Conservation (phyloP, 768 basidiomycete species). For the Lentinus brumalis region DNA sequence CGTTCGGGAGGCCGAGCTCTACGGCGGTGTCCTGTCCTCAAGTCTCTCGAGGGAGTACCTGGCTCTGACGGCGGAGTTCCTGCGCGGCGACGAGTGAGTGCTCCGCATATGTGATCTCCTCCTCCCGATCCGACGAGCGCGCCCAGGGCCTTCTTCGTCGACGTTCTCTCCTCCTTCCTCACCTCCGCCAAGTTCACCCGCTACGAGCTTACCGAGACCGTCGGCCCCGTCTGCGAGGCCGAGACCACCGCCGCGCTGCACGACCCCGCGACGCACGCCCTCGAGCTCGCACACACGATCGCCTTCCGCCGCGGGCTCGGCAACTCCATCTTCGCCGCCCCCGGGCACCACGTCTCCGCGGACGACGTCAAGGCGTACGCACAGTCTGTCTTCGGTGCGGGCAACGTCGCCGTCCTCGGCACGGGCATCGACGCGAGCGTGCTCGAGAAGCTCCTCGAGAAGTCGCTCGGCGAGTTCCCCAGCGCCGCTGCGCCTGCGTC, state of each 20-base stretch:
- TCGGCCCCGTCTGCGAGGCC: conserved; percentile 66
- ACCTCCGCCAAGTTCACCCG: conserved; percentile 80
- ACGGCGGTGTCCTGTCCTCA: conserved; percentile 88
- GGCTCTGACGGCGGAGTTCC: conserved; percentile 91
- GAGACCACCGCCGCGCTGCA: conserved; percentile 65
- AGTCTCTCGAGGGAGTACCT: conserved; percentile 88
- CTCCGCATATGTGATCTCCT: neutral
- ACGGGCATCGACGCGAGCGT: conserved; percentile 77
- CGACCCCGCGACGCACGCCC: conserved; percentile 66
- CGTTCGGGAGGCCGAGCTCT: conserved; percentile 89
- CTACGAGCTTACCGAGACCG: conserved; percentile 76
- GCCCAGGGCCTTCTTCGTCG: conserved; percentile 82
- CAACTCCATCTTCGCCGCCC: conserved; percentile 82
- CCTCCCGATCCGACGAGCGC: neutral
- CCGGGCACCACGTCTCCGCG: conserved; percentile 61
- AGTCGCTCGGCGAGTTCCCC: conserved; percentile 56
- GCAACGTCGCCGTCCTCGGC: conserved; percentile 84
- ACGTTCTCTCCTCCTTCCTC: conserved; percentile 83
- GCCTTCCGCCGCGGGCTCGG: conserved; percentile 97
- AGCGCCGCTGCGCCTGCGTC: conserved; percentile 40
- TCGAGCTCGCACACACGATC: conserved; percentile 86
- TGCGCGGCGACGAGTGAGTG: conserved; percentile 94
- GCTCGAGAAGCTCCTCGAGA: conserved; percentile 72
- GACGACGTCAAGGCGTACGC: conserved; percentile 78
- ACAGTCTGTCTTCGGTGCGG: conserved; percentile 68